phyloP scores from a whole-genome alignment of 1,284 basidiomycete species.

The Grifola frondosa region DNA sequence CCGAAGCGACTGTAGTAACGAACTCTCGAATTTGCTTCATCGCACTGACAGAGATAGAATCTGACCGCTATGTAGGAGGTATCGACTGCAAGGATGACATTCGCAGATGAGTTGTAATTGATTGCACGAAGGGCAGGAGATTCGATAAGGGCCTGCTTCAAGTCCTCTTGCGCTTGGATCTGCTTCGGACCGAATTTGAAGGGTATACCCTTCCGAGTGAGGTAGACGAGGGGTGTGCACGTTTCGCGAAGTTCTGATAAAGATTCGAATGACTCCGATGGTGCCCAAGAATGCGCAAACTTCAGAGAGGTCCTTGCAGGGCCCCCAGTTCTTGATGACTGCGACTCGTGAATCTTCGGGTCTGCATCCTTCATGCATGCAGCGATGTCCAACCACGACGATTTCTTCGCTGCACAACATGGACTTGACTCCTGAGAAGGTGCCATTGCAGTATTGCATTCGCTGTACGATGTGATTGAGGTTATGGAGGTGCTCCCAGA shows the following conservation, averaged over 20 bases:
- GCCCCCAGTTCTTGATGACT: conserved; percentile 26
- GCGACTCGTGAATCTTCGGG: conserved; percentile 23
- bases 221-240: conserved; percentile 19
- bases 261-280: conserved; percentile 19
- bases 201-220: conserved; percentile 19
- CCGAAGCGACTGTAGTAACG: conserved; percentile 19
- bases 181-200: conserved; percentile 27
- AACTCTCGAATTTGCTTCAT: conserved; percentile 13
- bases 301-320: conserved; percentile 16
- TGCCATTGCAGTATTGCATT: conserved; percentile 27
- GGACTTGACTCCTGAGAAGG: conserved; percentile 23
- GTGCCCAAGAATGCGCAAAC: conserved; percentile 22
- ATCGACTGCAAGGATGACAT: conserved; percentile 36
- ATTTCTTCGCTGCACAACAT: conserved; percentile 16
- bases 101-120: conserved; percentile 48
- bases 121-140: conserved; percentile 35
- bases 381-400: conserved; percentile 30
- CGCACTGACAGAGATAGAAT: conserved; percentile 31
- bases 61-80: conserved; percentile 37
- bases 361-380: conserved; percentile 23
- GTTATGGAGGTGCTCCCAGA: conserved; percentile 32
- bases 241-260: conserved; percentile 22
- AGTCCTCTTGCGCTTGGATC: conserved; percentile 17
- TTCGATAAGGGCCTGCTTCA: conserved; percentile 25
- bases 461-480: conserved; percentile 32